Percentiles rank a stretch among this genome's conserved stretches.
These are phyloP conservation scores for Sindora glabra DNA, from an alignment of 306 rosid species.

Conservation along the genomic window DNA sequence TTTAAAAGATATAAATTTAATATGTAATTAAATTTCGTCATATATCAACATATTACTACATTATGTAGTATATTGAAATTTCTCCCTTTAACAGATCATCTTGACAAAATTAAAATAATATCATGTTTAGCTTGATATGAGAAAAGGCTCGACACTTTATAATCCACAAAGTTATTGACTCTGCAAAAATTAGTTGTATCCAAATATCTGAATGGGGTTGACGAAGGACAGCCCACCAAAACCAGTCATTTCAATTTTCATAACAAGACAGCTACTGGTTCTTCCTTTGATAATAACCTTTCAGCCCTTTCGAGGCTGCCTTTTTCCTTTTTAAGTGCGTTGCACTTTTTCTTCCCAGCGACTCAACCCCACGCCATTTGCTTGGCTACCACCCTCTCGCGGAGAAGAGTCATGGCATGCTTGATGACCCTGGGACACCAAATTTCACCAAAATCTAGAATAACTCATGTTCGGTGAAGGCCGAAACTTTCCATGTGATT, in stretches of 20 bases:
- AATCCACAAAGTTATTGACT: slow-evolving; percentile 37
- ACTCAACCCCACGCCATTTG: slow-evolving; percentile 25
- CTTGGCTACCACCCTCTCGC: slow-evolving; percentile 17
- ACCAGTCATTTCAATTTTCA: slow-evolving; percentile 55
- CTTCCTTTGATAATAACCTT: slow-evolving; percentile 54
- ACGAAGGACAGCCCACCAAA: slow-evolving; percentile 46
- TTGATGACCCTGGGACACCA: not conserved
- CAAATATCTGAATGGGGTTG: slow-evolving; percentile 20
- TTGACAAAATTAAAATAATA: no score
- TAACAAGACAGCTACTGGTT: slow-evolving; percentile 26
- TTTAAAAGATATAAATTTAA: no score
- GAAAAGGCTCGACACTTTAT: slow-evolving; percentile 47
- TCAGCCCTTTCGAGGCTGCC: slow-evolving; percentile 82
- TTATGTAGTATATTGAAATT: no score
- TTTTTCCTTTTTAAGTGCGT: slow-evolving; percentile 45
- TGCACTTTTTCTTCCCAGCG: slow-evolving; percentile 25
- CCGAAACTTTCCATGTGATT: not conserved
- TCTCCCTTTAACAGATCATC: no score
- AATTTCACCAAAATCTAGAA: slow-evolving; percentile 14
- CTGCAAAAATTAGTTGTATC: slow-evolving; percentile 33
- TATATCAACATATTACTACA: no score
- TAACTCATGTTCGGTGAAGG: not conserved
- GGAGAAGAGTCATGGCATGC: slow-evolving; percentile 28
- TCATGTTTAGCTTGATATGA: no score
- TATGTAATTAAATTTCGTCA: no score